Base-by-base conservation (phyloP, 306 rosid species). In the Vigna nakashimae region DNA sequence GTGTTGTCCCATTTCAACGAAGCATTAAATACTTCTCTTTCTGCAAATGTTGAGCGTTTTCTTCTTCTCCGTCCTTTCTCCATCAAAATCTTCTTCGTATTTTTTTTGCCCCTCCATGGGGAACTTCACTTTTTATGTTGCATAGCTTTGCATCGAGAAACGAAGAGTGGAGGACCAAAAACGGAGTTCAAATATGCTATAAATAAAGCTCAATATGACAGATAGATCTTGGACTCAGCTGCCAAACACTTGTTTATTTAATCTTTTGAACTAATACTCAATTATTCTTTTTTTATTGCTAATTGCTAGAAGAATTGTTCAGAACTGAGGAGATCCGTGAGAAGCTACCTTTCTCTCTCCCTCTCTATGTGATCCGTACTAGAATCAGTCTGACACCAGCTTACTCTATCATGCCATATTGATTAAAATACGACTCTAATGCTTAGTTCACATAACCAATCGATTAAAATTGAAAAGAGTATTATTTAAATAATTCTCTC, bases 1-100 rank as follows among this genome's bases (percentile, higher is more conserved):
- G 26, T 28, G 78, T 26, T 74, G 79, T 60, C 69, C 24, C 70
- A n/a, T 60, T 28, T 48, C 6, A n/a, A 48, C 3, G 49, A 46
- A 12, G 62, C 79, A 62, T 62, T 75, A 48, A 28, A 62, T 12
- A 32, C 62, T 62, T 46, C 9, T 18, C 2, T 64, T 60, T 46
- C 36, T n/a, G 12, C 46, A 42, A 42, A 9, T 11, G 13, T 9
- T 7, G 32, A 4, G 43, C 32, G 8, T 17, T 6, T 71, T 32
- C 75, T 34, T 71, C 63, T 4, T 34, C 46, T 71, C 1, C n/a
- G 5, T 40, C 15, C 50, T 18, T 42, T 65, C 38, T 22, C 71
- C 7, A 6, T 32, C 50, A 15, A 17, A 9, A 42, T 45, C 50
- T 45, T 53, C 32, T 71, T 71, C 34, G 6, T 0, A n/a, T 28